Base-by-base conservation (phyloP, 345 rosid genomes). In the Rubroshorea leprosula region DNA sequence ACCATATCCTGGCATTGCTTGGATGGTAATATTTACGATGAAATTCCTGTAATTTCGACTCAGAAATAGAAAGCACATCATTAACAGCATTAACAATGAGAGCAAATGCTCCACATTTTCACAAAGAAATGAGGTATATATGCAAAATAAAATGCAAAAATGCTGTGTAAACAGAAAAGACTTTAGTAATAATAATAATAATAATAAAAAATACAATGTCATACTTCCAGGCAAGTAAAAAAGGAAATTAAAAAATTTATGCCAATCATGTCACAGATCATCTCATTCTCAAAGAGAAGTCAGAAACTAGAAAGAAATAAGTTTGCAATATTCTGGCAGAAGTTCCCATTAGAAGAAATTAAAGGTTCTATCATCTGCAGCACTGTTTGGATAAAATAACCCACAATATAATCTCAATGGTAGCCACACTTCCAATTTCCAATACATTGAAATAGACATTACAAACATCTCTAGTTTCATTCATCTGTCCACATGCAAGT, bases 1-100 rank as follows among this genome's bases (percentile, higher is more conserved):
- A 92, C 97, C 98, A 92, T 63, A 92, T 89, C 70, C 95, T 80
- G 39, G 95, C 84, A 69, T 92, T 92, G 83, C 95, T 89, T 23
- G 96, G 98, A 69, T 89, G 96, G 76, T 92, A 92, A 69, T 68
- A 86, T 80, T 86, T 86, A 21, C 79, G 55, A 64, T 92, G 98
- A 63, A 92, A 92, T 56, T 92, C 98, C 98, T 92, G 80, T 19
- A 64, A 65, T 48, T 67, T 67, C 50, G 29, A n/a, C 43, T 26
- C 54, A 58, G 27, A 45, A 26, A 66, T 14, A 22, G 39, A 55
- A 47, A 57, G 31, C 62, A 31, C 51, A 7, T 23, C 41, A 55
- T 62, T 23, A 65, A 35, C 25, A 47, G 18, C 55, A 38, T 48
- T 5, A 52, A 50, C 6, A 67, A 39, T 39, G 38, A 54, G 49